Percentiles rank a stretch among this genome's conserved stretches.
phyloP scores from a whole-genome alignment of 2,329 filamentous ascomycete genomes.

The Apiospora pterosperma region DNA sequence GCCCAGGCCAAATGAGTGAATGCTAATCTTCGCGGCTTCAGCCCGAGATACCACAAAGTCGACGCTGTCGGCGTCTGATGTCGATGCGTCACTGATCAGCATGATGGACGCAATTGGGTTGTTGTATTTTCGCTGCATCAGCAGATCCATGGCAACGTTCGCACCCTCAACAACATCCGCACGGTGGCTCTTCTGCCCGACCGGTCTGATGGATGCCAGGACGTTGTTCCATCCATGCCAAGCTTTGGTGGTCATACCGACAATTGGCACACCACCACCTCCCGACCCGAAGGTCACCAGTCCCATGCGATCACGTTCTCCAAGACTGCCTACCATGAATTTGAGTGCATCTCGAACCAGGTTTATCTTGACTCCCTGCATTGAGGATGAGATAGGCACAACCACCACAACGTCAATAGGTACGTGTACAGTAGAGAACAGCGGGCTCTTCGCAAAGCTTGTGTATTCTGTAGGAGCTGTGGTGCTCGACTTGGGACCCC shows the following conservation, averaged over 20 bases:
- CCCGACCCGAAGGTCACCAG: conserved; percentile 96
- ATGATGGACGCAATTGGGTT: conserved; percentile 95
- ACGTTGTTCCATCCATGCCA: conserved; percentile 92
- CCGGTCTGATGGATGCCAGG: conserved; percentile 81
- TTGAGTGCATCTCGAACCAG: conserved; percentile 86
- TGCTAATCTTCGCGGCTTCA: conserved; percentile 94
- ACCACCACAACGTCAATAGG: conserved; percentile 95
- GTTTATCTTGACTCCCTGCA: conserved; percentile 99
- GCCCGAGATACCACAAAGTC: conserved; percentile 97
- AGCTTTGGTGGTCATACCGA: conserved; percentile 96
- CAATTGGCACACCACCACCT: conserved; percentile 85
- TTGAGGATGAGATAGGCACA: conserved; percentile 94
- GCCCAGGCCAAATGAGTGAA: conserved; percentile 94
- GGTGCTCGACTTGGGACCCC: conserved; percentile 75
- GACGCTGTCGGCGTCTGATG: conserved; percentile 88
- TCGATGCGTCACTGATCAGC: conserved; percentile 95
- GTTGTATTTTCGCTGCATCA: conserved; percentile 96
- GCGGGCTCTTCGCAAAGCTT: conserved; percentile 55
- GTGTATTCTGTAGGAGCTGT: conserved; percentile 94
- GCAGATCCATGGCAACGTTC: conserved; percentile 95
- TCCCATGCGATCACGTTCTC: conserved; percentile 93
- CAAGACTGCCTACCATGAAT: conserved; percentile 86
- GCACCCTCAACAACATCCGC: conserved; percentile 97
- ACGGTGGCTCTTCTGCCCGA: conserved; percentile 93
- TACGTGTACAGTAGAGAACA: conserved; percentile 67